Conservation (phyloP, 139 green algal species). For the Picochlorum sp. region DNA sequence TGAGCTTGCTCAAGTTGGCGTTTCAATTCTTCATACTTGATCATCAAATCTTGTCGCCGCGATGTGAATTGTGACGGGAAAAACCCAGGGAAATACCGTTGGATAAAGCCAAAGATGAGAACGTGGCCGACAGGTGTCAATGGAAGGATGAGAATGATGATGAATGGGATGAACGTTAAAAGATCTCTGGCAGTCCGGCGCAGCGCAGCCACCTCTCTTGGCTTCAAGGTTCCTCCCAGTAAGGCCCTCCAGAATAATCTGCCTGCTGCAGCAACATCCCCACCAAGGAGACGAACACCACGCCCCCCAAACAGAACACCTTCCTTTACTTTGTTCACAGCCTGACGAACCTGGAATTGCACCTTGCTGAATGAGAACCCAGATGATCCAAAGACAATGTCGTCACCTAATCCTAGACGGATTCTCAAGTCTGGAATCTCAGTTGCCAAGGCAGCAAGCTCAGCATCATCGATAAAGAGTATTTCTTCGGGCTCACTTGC, state of each 20-base stretch:
- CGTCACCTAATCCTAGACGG: conserved; percentile 64
- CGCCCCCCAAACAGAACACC: conserved; percentile 69
- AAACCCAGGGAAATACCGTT: conserved; percentile 94
- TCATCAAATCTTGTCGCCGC: conserved; percentile 75
- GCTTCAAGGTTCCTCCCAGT: conserved; percentile 70
- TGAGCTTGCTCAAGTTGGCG: conserved; percentile 31
- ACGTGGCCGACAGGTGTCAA: conserved; percentile 96
- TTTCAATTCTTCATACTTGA: conserved; percentile 45
- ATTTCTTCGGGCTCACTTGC: conserved; percentile 37
- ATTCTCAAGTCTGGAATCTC: conserved; percentile 85
- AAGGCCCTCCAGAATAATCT: conserved; percentile 67
- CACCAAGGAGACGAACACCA: conserved; percentile 69
- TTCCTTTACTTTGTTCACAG: conserved; percentile 46
- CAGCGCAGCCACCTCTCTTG: conserved; percentile 82
- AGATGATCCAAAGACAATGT: conserved; percentile 58
- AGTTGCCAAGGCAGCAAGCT: conserved; percentile 65
- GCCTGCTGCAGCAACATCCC: conserved; percentile 50
- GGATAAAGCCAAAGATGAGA: conserved; percentile 93
- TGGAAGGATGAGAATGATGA: conserved; percentile 95
- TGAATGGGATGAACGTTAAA: conserved; percentile 91
- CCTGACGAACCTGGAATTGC: conserved; percentile 47
- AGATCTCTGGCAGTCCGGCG: conserved; percentile 85
- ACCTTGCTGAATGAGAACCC: conserved; percentile 49
- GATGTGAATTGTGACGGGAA: conserved; percentile 93
- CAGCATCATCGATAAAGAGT: conserved; percentile 36